Base-by-base conservation (phyloP, 2,329 filamentous ascomycete genomes). In the Didymosphaeria variabile region DNA sequence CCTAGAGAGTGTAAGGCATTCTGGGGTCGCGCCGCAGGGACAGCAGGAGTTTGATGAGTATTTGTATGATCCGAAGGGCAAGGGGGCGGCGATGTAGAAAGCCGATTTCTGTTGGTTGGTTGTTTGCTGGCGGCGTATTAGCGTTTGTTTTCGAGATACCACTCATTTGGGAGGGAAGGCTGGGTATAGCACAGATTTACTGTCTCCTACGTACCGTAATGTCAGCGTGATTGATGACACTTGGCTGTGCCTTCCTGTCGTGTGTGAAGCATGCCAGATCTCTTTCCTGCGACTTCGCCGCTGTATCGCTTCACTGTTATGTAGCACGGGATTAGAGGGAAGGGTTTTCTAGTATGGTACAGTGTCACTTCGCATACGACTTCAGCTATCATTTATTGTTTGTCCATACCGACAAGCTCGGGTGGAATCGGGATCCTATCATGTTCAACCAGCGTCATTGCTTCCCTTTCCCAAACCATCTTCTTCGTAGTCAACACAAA, bases 21-120 rank as follows among this genome's bases (percentile, higher is more conserved):
- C 40, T 21, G 44, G 60, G 13, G 64, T 67, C 51, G 57, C 63
- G 12, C 61, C 38, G 12, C 46, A 69, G 12, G 69, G 67, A 36
- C 70, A 66, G 21, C 53, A 54, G 38, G 69, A 69, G 58, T 62
- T 65, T 38, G 67, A 72, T 31, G 72, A 72, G 50, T 69, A 64
- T 40, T 51, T 59, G 52, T 69, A 68, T 51, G 58, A 58, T 38
- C 60, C 62, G 13, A 69, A 73, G 32, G 70, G 66, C 26, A 75
- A 73, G 52, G 61, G 62, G 7, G 54, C 60, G 17, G 64, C 64
- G 2, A 52, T 62, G 45, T 62, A 19, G 46, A 26, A 9, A 19
- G 13, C 17, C 10, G n/a, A 40, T 23, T 3, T 15, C 19, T n/a
- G 23, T 15, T 10, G 50, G 1, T 42, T 42, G 1, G 7, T 44